phyloP scores from a whole-genome alignment of 441 rosid genomes.

The Syzygium syzygioides region DNA sequence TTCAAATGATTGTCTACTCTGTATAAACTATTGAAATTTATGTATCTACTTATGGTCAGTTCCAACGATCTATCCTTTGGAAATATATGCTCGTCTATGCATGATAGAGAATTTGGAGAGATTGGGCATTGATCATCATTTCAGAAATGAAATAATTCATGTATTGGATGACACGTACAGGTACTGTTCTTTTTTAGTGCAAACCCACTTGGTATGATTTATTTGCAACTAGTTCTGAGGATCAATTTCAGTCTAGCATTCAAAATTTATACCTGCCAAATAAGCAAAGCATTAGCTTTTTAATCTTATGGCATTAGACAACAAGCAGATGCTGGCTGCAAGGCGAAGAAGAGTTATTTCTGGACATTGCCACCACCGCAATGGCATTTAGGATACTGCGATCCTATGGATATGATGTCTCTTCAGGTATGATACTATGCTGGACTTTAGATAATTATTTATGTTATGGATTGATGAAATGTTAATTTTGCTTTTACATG shows the following conservation, averaged over 20 bases:
- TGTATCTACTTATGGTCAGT: slow-evolving; percentile 33
- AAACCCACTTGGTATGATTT: neutral
- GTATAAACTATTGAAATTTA: neutral
- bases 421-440: slow-evolving; percentile 40
- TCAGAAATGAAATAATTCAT: slow-evolving; percentile 43
- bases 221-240: neutral
- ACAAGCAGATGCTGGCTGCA: slow-evolving; percentile 62
- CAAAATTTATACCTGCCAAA: neutral
- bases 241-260: neutral
- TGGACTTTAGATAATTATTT: neutral
- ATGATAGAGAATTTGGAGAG: slow-evolving; percentile 56
- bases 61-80: slow-evolving; percentile 65
- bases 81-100: slow-evolving; percentile 44
- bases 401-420: slow-evolving; percentile 49
- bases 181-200: slow-evolving; percentile 22
- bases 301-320: slow-evolving; percentile 9
- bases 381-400: slow-evolving; percentile 65
- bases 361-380: slow-evolving; percentile 35
- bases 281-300: neutral
- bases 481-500: neutral
- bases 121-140: slow-evolving; percentile 64
- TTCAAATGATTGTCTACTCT: neutral
- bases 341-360: slow-evolving; percentile 64
- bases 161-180: slow-evolving; percentile 52
- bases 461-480: neutral